phyloP scores from a whole-genome alignment of 2,329 filamentous ascomycete species.

The Dactylellina haptotyla region DNA sequence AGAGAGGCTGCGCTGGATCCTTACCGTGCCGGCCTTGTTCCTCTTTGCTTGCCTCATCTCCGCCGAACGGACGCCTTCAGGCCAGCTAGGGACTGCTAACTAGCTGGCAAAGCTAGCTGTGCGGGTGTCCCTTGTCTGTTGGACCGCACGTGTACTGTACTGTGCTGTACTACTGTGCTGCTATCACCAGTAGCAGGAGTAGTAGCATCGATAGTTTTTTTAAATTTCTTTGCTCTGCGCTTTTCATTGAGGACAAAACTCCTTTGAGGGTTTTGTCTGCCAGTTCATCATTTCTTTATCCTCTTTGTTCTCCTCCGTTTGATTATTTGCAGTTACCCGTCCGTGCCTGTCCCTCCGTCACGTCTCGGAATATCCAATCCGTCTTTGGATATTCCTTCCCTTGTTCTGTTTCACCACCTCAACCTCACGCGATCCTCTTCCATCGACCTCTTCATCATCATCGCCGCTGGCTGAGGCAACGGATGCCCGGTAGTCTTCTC shows the following conservation, averaged over 20 bases:
- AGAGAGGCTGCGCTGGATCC: not conserved
- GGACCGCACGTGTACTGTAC: not conserved
- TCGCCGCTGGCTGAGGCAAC: too few species aligned
- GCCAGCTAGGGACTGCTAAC: not conserved
- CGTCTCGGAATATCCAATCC: too few species aligned
- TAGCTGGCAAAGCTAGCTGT: not conserved
- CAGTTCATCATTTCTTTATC: not conserved
- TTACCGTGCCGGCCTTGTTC: too few species aligned
- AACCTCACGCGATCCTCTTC: not conserved
- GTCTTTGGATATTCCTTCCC: not conserved
- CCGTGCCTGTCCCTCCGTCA: too few species aligned
- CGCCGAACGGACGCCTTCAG: too few species aligned
- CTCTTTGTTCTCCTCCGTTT: not conserved
- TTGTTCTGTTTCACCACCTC: not conserved
- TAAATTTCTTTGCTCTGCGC: not conserved
- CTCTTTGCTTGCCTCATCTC: slow-evolving; percentile 58
- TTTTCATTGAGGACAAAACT: not conserved
- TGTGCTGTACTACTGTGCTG: not conserved
- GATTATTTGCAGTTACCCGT: not conserved
- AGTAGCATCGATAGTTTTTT: not conserved
- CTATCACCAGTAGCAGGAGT: too few species aligned
- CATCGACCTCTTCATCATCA: not conserved
- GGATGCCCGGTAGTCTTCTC: slow-evolving; percentile 16
- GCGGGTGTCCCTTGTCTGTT: too few species aligned
- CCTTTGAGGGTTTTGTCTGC: slow-evolving; percentile 10